Base-by-base conservation (phyloP, 371 early-diverging fungal species). In the Catenaria anguillulae region DNA sequence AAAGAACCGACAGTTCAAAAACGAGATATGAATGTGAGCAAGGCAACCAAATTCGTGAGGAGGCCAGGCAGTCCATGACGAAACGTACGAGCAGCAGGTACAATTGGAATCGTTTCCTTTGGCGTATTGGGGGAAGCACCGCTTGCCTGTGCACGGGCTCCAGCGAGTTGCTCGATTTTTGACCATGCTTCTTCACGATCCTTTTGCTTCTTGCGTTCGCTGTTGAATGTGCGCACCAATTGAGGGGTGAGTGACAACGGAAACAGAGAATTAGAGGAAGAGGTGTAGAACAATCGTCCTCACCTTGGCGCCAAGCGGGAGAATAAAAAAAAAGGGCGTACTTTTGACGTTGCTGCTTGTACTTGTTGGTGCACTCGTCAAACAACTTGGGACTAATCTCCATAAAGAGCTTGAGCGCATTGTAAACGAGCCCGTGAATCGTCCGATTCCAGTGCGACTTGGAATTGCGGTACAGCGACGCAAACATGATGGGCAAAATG, bases 361-460 rank as follows among this genome's bases (percentile, higher is more conserved):
- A 89, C 65, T 85, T 77, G 61, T 84, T 83, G 19, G 88, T 84
- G 71, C 88, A 88, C 59, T 87, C 82, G 63, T 95, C 94, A 75
- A 93, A 97, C 40, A 95, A 72, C 62, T 82, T 82, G 34, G 92
- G 90, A 70, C 87, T 85, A 37, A 90, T 82, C 54, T 90, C 88
- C 85, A 90, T 91, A 64, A 95, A 87, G 56, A 91, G 77, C 63
- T 92, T 90, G 60, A 95, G 76, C 2, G 94, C 89, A 65, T 91
- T 89, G 71, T 90, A 92, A 19, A 94, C 92, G 10, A 91, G 82
- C 13, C 90, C 90, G 71, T 95, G 93, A 63, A 95, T 92, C 0
- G 89, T 88, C 85, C 89, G 79, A 76, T 95, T 95, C 97, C 97
- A 97, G 68, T 95, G 96, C 15, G 86, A 75, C 66, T 92, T 89